These are phyloP conservation scores for Tetradesmus obliquus DNA, from an alignment of 139 green algal genomes.

Conservation along the genomic window DNA sequence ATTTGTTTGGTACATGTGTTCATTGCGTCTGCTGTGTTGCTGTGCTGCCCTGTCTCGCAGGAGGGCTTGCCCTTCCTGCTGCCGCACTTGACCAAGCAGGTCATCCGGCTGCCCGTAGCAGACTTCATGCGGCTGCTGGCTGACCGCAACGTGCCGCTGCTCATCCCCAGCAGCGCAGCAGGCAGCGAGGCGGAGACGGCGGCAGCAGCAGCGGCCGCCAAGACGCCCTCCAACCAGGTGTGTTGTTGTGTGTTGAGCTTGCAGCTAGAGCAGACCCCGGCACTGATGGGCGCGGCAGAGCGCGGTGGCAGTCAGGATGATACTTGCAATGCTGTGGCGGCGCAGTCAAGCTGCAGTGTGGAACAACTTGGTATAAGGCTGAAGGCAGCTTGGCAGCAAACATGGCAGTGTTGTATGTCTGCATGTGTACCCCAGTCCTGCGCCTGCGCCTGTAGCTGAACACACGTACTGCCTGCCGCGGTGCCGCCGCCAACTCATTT, in stretches of 20 bases:
- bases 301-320: too few species aligned
- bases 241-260: not conserved
- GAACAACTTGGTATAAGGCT: too few species aligned
- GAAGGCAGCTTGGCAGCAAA: too few species aligned
- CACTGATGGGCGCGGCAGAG: too few species aligned
- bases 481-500: too few species aligned
- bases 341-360: too few species aligned
- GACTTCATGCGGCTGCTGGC: not conserved
- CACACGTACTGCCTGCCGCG: too few species aligned
- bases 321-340: too few species aligned
- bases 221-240: not conserved
- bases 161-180: not conserved
- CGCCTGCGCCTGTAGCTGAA: too few species aligned
- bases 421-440: too few species aligned
- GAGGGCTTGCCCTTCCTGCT: slow-evolving; percentile 74
- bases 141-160: slow-evolving; percentile 15
- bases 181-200: not conserved
- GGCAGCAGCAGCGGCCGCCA: not conserved
- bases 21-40: not conserved
- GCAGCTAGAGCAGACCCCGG: too few species aligned
- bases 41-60: not conserved
- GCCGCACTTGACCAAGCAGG: slow-evolving; percentile 74
- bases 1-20: too few species aligned
- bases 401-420: not conserved
- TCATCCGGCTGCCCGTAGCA: not conserved